A percentile compares a stretch with the other conserved stretches of the same genome.
Evolutionary conservation across 352 stramenopile species (phyloP).

Genomic region (Globisporangium canariense): DNA sequence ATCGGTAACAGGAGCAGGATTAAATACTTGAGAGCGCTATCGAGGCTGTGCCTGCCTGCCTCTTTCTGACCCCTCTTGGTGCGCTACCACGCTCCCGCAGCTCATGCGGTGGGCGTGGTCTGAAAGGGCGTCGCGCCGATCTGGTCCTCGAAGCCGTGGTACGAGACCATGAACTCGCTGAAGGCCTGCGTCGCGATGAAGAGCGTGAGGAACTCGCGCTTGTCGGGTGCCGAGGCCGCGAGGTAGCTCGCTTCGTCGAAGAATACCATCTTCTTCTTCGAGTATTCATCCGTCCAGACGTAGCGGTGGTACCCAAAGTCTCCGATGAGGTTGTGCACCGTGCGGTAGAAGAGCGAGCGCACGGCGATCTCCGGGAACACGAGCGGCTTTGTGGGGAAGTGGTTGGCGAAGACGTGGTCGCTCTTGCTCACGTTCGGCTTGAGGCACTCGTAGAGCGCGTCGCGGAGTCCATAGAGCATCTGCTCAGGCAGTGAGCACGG

Average conservation of each 20-base stretch:
- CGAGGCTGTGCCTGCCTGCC: neutral
- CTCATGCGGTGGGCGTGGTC: neutral
- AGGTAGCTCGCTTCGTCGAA: slow-evolving; percentile 87
- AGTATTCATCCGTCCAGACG: slow-evolving; percentile 84
- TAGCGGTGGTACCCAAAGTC: slow-evolving; percentile 86
- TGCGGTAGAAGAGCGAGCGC: slow-evolving; percentile 59
- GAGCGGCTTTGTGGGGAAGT: slow-evolving; percentile 59
- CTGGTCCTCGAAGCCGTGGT: slow-evolving; percentile 78
- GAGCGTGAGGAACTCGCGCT: slow-evolving; percentile 79
- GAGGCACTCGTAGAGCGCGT: slow-evolving; percentile 59
- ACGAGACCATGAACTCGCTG: slow-evolving; percentile 79
- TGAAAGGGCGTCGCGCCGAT: slow-evolving; percentile 17
- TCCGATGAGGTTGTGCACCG: slow-evolving; percentile 67
- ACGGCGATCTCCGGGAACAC: slow-evolving; percentile 75
- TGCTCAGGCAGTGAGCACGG: slow-evolving; percentile 44
- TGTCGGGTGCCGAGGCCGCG: slow-evolving; percentile 62
- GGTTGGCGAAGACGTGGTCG: slow-evolving; percentile 69
- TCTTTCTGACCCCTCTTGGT: neutral
- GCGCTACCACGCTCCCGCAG: neutral
- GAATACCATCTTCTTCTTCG: slow-evolving; percentile 71
- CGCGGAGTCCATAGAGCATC: slow-evolving; percentile 43
- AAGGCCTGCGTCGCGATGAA: slow-evolving; percentile 86
- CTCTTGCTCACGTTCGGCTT: slow-evolving; percentile 70
- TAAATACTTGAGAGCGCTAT: slow-evolving; percentile 5
- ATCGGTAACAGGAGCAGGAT: slow-evolving; percentile 1